Base-by-base conservation (phyloP, 1,284 basidiomycete genomes). In the Microbotryomycetes sp. region DNA sequence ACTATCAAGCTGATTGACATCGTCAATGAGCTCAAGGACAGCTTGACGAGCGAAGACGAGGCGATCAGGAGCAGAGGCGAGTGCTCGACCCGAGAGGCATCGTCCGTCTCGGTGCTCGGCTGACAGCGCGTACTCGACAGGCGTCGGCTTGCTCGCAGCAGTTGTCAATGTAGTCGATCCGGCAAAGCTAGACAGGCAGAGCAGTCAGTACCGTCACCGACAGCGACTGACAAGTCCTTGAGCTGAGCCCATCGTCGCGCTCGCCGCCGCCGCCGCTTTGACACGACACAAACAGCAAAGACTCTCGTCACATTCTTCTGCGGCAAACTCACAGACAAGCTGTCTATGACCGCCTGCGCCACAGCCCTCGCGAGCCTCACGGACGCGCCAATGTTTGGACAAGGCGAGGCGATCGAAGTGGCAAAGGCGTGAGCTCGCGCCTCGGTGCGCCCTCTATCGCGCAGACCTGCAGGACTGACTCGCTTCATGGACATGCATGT, bases 11-110 rank as follows among this genome's bases (percentile, higher is more conserved):
- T 97, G 5, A 79, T 96, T 3, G 81, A 85, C 60, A 77, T 97
- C n/a, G 90, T 97, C 16, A 89, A 89, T 71, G 84, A 85, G 23
- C 80, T 96, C 0, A 90, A 89, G 31, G 86, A 89, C 68, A 91
- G 87, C 71, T 80, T 98, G 28, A 93, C 88, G 0, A 85, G 88
- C 2, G 88, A 92, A 67, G 88, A 93, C 57, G 89, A 88, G 67
- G 79, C 81, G 3, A 75, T 86, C 16, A 81, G 93, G 45, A 82
- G 84, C 5, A 90, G 91, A 79, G 94, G 93, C 85, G 46, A 63
- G 76, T 54, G 64, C 45, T 41, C 53, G 23, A 56, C 29, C n/a
- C 27, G 26, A 18, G 49, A 49, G 55, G 30, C 45, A 27, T 48
- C 5, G 24, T 30, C 23, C 16, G 45, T 21, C 5, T n/a, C 1